Base-by-base conservation (phyloP, 1,284 basidiomycete species). In the Puccinia polysora region DNA sequence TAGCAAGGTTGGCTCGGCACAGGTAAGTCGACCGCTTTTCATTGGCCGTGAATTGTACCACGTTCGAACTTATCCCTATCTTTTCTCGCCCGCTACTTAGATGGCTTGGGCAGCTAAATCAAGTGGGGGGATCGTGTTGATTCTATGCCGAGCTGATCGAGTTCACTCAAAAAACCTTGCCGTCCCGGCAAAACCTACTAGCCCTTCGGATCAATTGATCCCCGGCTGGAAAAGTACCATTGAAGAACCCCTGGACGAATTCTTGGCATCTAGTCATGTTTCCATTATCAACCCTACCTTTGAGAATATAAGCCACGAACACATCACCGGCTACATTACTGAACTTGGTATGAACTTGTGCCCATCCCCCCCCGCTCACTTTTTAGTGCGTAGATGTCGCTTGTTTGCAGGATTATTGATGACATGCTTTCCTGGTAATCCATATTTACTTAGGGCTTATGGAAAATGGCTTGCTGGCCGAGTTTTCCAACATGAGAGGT, bases 71-170 rank as follows among this genome's bases (percentile, higher is more conserved):
- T 23, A 45, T 45, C 14, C 43, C 20, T 30, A n/a, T 38, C 2
- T 38, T 30, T 15, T 34, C 20, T 58, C 23, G 25, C 23, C 23
- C n/a, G n/a, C n/a, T n/a, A 43, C 18, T 14, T 49, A 70, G 68
- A 70, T 70, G 68, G 68, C 68, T 25, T 70, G 68, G 68, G 68
- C 68, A 10, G 58, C 45, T 50, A 70, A 62, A 43, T 32, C 30
- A n/a, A 70, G 68, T 36, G 68, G 58, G n/a, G 68, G 58, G 25
- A 40, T 49, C 4, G 68, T 70, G 20, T 50, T 70, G 14, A 43
- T 70, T 20, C 40, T 70, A 4, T 60, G 43, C 28, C 55, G 68
- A 60, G 68, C 58, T 38, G 68, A 70, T 70, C 40, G 68, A 36
- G 34, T 70, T 4, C 68, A 60, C 36, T 62, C 68, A 0, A 60